A percentile compares a stretch with the other conserved stretches of the same genome.
These are phyloP conservation scores for Mortierella sp. DNA, from an alignment of 371 early-diverging fungal genomes.

Conservation along the genomic window DNA sequence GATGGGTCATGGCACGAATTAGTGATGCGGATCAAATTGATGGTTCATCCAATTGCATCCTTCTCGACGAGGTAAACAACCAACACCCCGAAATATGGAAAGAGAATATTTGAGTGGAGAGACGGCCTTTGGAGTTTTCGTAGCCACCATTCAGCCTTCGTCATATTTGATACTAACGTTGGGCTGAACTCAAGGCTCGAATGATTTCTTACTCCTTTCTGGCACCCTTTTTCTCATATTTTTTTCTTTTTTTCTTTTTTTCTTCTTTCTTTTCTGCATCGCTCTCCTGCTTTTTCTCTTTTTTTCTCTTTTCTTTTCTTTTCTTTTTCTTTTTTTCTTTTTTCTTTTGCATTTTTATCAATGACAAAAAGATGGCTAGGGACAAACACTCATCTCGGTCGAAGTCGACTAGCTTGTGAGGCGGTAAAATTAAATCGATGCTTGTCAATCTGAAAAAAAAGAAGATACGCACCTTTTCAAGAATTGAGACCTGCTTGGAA, in stretches of 20 bases:
- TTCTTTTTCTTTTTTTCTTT: background rate
- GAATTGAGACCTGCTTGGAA: constrained; percentile 42
- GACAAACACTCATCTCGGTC: background rate
- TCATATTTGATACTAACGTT: no score
- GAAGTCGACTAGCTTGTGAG: background rate
- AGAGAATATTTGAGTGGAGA: no score
- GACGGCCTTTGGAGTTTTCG: no score
- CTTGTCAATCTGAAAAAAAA: background rate
- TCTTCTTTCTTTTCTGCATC: background rate
- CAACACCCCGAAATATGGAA: background rate
- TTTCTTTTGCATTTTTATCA: background rate
- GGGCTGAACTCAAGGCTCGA: no score
- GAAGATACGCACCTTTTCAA: constrained; percentile 42
- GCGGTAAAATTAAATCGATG: no score
- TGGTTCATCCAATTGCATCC: background rate
- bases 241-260: no score
- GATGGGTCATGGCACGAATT: background rate
- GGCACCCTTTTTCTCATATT: no score
- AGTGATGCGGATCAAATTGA: background rate
- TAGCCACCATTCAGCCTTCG: no score
- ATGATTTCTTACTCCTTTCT: no score
- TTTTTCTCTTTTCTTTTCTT: constrained; percentile 8
- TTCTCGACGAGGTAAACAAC: background rate
- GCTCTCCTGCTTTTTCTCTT: constrained; percentile 13
- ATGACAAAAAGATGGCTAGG: background rate